Evolutionary conservation across 495 filamentous ascomycete genomes (phyloP), one percentile per base, ranked within the genome.

Genomic region (Haplographium delicatum): DNA sequence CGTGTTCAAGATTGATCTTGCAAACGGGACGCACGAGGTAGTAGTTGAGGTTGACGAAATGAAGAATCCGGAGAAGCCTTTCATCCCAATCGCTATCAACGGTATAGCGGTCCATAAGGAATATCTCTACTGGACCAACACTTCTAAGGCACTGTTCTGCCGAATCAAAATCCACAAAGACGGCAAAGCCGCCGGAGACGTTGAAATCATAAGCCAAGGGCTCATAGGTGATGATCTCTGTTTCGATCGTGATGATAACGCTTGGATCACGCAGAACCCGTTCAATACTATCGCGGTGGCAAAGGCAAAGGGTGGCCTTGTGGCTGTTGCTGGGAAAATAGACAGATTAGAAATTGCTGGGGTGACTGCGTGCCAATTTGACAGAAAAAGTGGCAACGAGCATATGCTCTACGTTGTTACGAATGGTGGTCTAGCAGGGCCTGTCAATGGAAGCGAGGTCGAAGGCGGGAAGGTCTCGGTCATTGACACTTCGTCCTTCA

Each of bases 121-220:
- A 6, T 66, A 66, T 23, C 44, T 74, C 20, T 74, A 72, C 59
- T 71, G 65, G 38, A 67, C 66, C 19, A 67, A 69, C 26, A 67
- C 64, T 30, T 38, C 37, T 28, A n/a, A 42, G 5, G 40, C 38
- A 8, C n/a, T 52, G 20, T 52, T 64, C 18, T 48, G 42, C 9
- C 50, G 52, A 7, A 25, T 59, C 10, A 47, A 39, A n/a, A 51
- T 63, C 48, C 28, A 33, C 24, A 11, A 35, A 15, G 33, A 13
- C 2, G 33, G 33, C 33, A 42, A 44, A 15, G 51, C 59, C 0
- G 39, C 52, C 3, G 61, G 61, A 16, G 31, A 39, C 1, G 19
- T 39, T 15, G 39, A 31, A 5, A 41, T 55, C 9, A 18, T 62
- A 9, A 52, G 44, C 16, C 24, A 46, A 16, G 50, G 15, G 2